Evolutionary conservation across 208 protist genomes (phyloP).

Genomic region (Porcisia deanei): DNA sequence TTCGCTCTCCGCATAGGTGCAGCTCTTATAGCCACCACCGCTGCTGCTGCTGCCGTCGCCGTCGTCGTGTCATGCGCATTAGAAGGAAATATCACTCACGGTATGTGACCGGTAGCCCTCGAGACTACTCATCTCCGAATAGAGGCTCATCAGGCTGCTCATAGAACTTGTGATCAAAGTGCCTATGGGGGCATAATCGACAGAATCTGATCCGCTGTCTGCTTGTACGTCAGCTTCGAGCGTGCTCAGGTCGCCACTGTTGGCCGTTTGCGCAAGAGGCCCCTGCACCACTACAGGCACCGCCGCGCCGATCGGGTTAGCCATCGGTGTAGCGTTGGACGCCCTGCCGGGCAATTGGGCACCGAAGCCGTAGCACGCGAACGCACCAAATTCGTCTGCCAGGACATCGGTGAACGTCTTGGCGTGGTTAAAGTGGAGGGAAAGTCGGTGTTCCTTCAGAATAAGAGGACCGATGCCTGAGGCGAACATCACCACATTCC

Average conservation of each 20-base stretch:
- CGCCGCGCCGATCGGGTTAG: slow-evolving; percentile 17
- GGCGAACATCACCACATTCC: slow-evolving; percentile 74
- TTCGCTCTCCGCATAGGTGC: neutral
- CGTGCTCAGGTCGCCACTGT: neutral
- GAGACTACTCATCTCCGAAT: slow-evolving; percentile 20
- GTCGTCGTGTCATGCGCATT: neutral
- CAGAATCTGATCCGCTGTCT: neutral
- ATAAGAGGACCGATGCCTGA: slow-evolving; percentile 45
- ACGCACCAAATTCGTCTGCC: slow-evolving; percentile 36
- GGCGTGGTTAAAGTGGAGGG: slow-evolving; percentile 33
- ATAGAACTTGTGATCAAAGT: slow-evolving; percentile 5
- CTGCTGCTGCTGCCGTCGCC: neutral
- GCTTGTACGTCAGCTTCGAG: neutral
- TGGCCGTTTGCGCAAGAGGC: neutral
- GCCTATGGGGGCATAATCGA: neutral
- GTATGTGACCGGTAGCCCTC: slow-evolving; percentile 12
- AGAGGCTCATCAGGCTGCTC: slow-evolving; percentile 11
- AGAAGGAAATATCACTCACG: slow-evolving; percentile 5
- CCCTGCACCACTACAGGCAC: slow-evolving; percentile 1
- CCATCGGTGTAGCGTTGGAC: slow-evolving; percentile 5
- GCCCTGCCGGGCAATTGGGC: slow-evolving; percentile 6
- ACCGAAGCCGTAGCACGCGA: slow-evolving; percentile 41
- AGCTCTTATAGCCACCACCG: neutral
- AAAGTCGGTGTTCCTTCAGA: slow-evolving; percentile 38
- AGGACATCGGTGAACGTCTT: slow-evolving; percentile 52